A percentile compares a stretch with the other conserved stretches of the same genome.
Conservation (phyloP, 345 rosid species). For the Reutealis trisperma region DNA sequence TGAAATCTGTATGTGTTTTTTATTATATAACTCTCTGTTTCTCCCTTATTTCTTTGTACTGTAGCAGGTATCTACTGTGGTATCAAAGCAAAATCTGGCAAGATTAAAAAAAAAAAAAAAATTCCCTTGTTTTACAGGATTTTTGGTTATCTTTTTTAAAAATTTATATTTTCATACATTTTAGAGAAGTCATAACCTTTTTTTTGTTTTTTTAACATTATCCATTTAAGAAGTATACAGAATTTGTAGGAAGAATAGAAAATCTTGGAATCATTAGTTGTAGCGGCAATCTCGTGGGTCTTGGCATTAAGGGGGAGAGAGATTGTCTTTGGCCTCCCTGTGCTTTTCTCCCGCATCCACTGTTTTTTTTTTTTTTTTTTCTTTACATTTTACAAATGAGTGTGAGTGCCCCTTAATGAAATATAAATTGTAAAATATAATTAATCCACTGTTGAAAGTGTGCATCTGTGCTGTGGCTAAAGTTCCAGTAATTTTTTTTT, state of each 20-base stretch:
- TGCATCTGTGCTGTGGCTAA: too few relatives aligned
- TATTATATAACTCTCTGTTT: constrained; percentile 15
- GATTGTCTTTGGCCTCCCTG: neutral
- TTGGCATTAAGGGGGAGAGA: neutral
- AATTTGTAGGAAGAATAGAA: too few relatives aligned
- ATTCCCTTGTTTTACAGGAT: too few relatives aligned
- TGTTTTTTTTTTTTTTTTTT: neutral
- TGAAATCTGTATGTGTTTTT: constrained; percentile 60
- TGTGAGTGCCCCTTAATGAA: neutral
- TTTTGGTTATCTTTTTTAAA: neutral
- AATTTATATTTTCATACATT: neutral
- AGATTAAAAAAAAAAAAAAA: too few relatives aligned
- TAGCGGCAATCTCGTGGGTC: too few relatives aligned
- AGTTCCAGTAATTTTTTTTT: too few relatives aligned
- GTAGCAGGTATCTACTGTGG: constrained; percentile 6
- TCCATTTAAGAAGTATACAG: too few relatives aligned
- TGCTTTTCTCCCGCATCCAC: neutral
- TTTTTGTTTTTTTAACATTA: neutral
- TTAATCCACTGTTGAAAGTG: too few relatives aligned
- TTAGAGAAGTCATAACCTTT: neutral
- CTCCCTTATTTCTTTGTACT: neutral
- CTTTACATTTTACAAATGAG: neutral
- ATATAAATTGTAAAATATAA: too few relatives aligned
- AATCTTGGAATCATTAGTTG: too few relatives aligned
- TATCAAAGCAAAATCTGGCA: neutral